These are phyloP conservation scores for Plantago ovata DNA, from an alignment of 257 asterid genomes.

Conservation along the genomic window DNA sequence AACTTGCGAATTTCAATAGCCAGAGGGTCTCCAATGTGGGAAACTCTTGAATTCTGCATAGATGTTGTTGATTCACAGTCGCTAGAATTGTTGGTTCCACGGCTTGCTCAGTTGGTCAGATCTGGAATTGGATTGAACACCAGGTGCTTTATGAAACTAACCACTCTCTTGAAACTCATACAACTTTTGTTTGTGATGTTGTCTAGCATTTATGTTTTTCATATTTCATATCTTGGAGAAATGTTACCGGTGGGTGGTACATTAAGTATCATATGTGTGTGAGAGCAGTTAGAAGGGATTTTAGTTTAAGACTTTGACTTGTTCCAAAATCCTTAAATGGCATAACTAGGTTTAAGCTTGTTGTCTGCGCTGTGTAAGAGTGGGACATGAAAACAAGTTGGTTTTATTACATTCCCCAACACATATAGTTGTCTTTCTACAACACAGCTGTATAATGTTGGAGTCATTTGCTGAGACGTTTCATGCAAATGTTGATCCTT, in stretches of 20 bases:
- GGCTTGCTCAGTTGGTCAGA: constrained; percentile 75
- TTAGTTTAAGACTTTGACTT: too few relatives aligned
- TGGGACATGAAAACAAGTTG: too few relatives aligned
- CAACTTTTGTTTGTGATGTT: neutral
- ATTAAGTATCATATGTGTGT: neutral
- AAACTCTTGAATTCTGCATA: constrained; percentile 90
- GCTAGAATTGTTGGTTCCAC: constrained; percentile 81
- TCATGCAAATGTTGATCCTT: too few relatives aligned
- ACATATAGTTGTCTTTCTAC: too few relatives aligned
- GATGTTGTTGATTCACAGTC: constrained; percentile 80
- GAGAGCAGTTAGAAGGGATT: too few relatives aligned
- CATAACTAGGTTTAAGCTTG: too few relatives aligned
- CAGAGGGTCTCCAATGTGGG: constrained; percentile 98
- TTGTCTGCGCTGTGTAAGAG: too few relatives aligned
- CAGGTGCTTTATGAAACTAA: constrained; percentile 42
- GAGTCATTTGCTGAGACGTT: too few relatives aligned
- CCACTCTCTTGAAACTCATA: constrained; percentile 2
- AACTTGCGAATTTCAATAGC: constrained; percentile 89
- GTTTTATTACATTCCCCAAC: too few relatives aligned
- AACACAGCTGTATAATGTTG: too few relatives aligned
- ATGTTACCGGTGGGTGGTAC: neutral
- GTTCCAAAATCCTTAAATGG: too few relatives aligned
- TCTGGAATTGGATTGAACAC: constrained; percentile 95
- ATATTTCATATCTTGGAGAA: neutral
- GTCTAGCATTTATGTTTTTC: constrained; percentile 4